Evolutionary conservation across 78 protist genomes (phyloP).

Genomic region (Blattamonas nauphoetae): DNA sequence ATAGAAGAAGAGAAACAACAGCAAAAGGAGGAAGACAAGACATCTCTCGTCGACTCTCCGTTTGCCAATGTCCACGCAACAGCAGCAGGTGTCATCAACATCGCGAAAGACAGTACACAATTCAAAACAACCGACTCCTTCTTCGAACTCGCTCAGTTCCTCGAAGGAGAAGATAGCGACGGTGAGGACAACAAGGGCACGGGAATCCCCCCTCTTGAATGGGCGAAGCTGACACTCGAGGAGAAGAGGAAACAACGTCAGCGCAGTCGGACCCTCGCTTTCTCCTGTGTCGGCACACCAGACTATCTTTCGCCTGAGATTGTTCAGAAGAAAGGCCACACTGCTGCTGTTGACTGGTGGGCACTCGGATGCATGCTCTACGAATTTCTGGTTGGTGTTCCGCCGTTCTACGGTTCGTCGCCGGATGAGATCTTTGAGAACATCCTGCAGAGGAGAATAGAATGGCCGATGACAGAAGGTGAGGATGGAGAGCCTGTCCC

Average conservation of each 20-base stretch:
- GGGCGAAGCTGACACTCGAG: no score
- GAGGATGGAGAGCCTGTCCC: neutral
- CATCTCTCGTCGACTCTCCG: no score
- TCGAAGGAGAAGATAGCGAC: no score
- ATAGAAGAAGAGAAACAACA: no score
- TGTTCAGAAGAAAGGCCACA: slow-evolving; percentile 60
- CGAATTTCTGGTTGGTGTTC: slow-evolving; percentile 27
- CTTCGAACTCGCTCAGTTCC: no score
- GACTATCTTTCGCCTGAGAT: slow-evolving; percentile 93
- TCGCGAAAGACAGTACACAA: no score
- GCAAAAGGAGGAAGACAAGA: no score
- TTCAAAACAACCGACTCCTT: no score
- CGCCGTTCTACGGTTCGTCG: slow-evolving; percentile 10
- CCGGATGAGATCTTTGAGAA: neutral
- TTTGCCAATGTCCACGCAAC: no score
- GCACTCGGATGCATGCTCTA: slow-evolving; percentile 45
- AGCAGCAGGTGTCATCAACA: no score
- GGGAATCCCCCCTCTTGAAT: no score
- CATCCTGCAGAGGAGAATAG: neutral
- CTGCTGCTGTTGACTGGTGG: slow-evolving; percentile 86
- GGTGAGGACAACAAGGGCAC: no score
- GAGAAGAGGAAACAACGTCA: neutral
- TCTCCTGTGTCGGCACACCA: slow-evolving; percentile 52
- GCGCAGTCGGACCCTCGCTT: neutral
- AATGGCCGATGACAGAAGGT: neutral